Evolutionary conservation across 2,329 filamentous ascomycete species (phyloP).

Genomic region (Cordyceps cateniannulata): DNA sequence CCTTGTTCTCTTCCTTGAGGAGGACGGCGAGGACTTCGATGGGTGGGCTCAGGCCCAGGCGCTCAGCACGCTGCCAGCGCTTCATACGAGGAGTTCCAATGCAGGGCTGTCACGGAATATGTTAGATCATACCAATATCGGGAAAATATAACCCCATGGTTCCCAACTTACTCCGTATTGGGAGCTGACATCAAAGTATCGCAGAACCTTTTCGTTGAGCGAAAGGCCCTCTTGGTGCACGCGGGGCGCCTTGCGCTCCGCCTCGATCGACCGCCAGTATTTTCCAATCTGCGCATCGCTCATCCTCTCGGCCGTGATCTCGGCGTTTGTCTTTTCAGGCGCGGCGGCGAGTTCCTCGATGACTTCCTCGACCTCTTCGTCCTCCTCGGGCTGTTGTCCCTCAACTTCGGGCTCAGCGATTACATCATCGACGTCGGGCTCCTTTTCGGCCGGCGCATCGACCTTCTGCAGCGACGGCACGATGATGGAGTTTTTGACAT

Average conservation of each 20-base stretch:
- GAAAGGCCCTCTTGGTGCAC: slow-evolving; percentile 73
- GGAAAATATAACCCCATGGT: not conserved
- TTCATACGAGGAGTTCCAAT: slow-evolving; percentile 75
- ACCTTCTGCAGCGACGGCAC: slow-evolving; percentile 30
- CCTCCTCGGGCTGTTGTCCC: slow-evolving; percentile 18
- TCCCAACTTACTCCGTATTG: slow-evolving; percentile 75
- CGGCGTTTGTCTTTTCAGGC: slow-evolving; percentile 40
- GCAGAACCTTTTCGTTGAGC: slow-evolving; percentile 74
- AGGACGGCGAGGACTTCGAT: slow-evolving; percentile 86
- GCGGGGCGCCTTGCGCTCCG: slow-evolving; percentile 57
- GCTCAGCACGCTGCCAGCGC: slow-evolving; percentile 82
- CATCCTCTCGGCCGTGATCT: slow-evolving; percentile 57
- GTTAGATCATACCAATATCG: not conserved
- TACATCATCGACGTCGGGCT: slow-evolving; percentile 19
- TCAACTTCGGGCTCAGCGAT: slow-evolving; percentile 14
- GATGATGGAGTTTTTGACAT: slow-evolving; percentile 38
- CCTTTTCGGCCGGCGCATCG: slow-evolving; percentile 21
- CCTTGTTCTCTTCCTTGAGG: slow-evolving; percentile 59
- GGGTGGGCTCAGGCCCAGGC: slow-evolving; percentile 77
- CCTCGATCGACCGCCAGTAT: slow-evolving; percentile 74
- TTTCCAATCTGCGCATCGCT: slow-evolving; percentile 61
- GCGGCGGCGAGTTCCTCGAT: slow-evolving; percentile 23
- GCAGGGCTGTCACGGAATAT: slow-evolving; percentile 58
- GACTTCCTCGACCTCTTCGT: slow-evolving; percentile 18
- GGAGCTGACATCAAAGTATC: slow-evolving; percentile 86